Evolutionary conservation across 495 filamentous ascomycete genomes (phyloP).

Genomic region (Tetracladium setigerum): DNA sequence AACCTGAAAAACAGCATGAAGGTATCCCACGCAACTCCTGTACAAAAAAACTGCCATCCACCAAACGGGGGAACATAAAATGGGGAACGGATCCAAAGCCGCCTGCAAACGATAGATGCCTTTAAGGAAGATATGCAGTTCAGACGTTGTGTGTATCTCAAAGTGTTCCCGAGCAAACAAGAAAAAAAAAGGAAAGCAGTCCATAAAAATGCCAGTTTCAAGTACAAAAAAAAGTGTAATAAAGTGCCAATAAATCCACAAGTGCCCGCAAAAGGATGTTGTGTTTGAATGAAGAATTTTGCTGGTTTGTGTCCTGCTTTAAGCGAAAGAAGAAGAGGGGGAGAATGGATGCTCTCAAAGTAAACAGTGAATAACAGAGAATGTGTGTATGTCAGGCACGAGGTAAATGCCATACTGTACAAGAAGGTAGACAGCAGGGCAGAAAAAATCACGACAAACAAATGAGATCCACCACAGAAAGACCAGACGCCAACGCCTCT

Average conservation of each 20-base stretch:
- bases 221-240: conserved; percentile 10
- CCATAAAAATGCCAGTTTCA: conserved; percentile 7
- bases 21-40: no score
- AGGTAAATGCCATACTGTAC: conserved; percentile 13
- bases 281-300: no score
- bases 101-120: conserved; percentile 9
- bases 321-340: no score
- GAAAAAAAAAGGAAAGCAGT: neutral
- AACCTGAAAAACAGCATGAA: no score
- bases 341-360: no score
- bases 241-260: no score
- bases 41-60: no score
- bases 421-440: conserved; percentile 9
- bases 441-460: neutral
- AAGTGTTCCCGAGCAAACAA: conserved; percentile 1
- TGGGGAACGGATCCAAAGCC: neutral
- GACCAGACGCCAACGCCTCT: conserved; percentile 22
- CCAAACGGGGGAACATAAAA: no score
- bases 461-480: conserved; percentile 11
- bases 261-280: no score
- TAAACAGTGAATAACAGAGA: no score
- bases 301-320: no score
- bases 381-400: neutral
- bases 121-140: conserved; percentile 3
- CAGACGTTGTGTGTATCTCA: neutral